Conservation (phyloP, 2,329 filamentous ascomycete genomes). For the Graphiopsis chlorocephala region DNA sequence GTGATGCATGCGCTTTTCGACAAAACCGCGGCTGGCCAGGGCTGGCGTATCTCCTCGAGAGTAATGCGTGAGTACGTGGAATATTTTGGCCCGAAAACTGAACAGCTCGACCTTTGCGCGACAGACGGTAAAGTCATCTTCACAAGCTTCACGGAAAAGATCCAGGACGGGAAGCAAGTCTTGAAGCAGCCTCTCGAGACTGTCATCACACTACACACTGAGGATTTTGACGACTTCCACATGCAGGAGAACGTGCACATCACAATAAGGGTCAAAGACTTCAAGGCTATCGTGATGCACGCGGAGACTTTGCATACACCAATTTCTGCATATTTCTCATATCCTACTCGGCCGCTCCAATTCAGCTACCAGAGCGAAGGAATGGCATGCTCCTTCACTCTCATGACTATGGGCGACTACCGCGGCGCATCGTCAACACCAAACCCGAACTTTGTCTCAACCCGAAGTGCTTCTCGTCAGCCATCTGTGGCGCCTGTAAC, state of each 20-base stretch:
- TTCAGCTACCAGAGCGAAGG: constrained; percentile 68
- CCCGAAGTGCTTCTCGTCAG: constrained; percentile 30
- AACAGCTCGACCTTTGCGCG: constrained; percentile 75
- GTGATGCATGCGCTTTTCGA: constrained; percentile 76
- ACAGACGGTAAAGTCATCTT: constrained; percentile 69
- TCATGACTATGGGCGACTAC: constrained; percentile 75
- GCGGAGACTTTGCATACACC: constrained; percentile 67
- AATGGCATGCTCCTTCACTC: constrained; percentile 70
- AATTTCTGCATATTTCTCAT: constrained; percentile 67
- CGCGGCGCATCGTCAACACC: constrained; percentile 37
- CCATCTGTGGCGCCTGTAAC: constrained; percentile 23
- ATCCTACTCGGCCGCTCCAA: constrained; percentile 68
- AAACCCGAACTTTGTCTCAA: constrained; percentile 39
- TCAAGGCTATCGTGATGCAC: constrained; percentile 74
- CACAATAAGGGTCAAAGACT: constrained; percentile 79
- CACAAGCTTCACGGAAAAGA: constrained; percentile 78
- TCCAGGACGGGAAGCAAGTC: constrained; percentile 68
- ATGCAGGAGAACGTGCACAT: constrained; percentile 75
- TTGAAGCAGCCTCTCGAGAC: constrained; percentile 78
- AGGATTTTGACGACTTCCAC: constrained; percentile 72
- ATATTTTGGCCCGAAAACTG: constrained; percentile 75
- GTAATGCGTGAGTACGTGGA: constrained; percentile 74
- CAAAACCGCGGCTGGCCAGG: constrained; percentile 61
- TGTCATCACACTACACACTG: constrained; percentile 71
- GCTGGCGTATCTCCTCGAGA: constrained; percentile 70